phyloP scores from a whole-genome alignment of 768 basidiomycete genomes.

The Favolaschia claudopus region DNA sequence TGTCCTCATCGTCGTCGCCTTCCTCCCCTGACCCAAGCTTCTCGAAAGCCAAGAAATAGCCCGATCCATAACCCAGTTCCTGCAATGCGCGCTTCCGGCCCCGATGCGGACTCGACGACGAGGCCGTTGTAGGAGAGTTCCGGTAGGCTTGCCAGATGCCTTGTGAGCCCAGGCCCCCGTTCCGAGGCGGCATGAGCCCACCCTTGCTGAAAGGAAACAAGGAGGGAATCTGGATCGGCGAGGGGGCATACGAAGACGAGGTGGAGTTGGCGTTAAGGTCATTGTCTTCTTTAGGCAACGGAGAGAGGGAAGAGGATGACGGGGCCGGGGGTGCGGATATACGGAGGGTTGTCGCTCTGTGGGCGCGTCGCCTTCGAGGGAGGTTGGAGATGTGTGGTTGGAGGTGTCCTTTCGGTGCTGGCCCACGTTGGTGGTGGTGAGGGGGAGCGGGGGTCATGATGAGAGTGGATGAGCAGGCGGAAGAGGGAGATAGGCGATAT shows the following conservation, averaged over 20 bases:
- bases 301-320: background rate
- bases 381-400: slow-evolving; percentile 18
- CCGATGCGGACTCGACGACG: too few species aligned
- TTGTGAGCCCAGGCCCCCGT: too few species aligned
- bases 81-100: too few species aligned
- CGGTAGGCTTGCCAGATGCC: too few species aligned
- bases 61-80: too few species aligned
- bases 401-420: slow-evolving; percentile 8
- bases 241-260: background rate
- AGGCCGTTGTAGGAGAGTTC: too few species aligned
- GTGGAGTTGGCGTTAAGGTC: background rate
- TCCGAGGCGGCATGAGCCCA: too few species aligned
- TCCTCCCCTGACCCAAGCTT: background rate
- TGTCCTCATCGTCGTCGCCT: background rate
- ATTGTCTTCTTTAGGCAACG: too few species aligned
- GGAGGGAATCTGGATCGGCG: too few species aligned
- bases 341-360: background rate
- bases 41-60: too few species aligned
- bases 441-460: slow-evolving; percentile 9
- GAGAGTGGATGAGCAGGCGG: slow-evolving; percentile 12
- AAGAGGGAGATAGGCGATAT: background rate
- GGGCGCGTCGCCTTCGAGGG: background rate
- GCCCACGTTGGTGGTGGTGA: background rate
- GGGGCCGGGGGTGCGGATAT: background rate
- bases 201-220: too few species aligned